Conservation (phyloP, 2,329 filamentous ascomycete species). For the Bipolaris zeicola region DNA sequence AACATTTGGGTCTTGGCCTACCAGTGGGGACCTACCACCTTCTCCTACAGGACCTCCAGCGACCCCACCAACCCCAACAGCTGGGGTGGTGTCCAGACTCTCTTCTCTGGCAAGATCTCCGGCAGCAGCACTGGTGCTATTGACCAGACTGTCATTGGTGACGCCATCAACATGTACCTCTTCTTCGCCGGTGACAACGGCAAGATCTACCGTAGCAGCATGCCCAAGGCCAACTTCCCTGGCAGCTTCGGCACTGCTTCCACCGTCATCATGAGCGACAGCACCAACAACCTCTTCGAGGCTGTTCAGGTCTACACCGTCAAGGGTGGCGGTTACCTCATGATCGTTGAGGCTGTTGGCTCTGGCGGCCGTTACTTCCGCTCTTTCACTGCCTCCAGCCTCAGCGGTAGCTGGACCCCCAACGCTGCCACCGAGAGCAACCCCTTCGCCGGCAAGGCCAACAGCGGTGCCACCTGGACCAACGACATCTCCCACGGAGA, state of each 20-base stretch:
- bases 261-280: constrained; percentile 60
- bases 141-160: constrained; percentile 68
- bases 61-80: constrained; percentile 63
- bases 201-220: constrained; percentile 67
- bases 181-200: constrained; percentile 73
- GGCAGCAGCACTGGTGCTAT: constrained; percentile 61
- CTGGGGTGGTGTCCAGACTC: constrained; percentile 60
- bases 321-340: constrained; percentile 60
- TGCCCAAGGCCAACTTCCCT: constrained; percentile 68
- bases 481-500: constrained; percentile 72
- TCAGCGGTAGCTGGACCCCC: constrained; percentile 63
- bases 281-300: constrained; percentile 65
- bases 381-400: constrained; percentile 65
- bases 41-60: constrained; percentile 64
- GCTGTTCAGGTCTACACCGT: constrained; percentile 70
- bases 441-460: constrained; percentile 71
- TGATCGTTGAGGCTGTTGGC: constrained; percentile 70
- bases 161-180: constrained; percentile 66
- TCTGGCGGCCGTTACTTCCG: constrained; percentile 67
- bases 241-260: constrained; percentile 61
- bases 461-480: constrained; percentile 68
- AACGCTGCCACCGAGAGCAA: constrained; percentile 61
- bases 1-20: constrained; percentile 68
- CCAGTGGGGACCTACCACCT: constrained; percentile 66
- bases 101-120: constrained; percentile 63